Evolutionary conservation across 1,139 yeast species (phyloP), one percentile per base, ranked within the genome.

Genomic region (Torulaspora pretoriensis): DNA sequence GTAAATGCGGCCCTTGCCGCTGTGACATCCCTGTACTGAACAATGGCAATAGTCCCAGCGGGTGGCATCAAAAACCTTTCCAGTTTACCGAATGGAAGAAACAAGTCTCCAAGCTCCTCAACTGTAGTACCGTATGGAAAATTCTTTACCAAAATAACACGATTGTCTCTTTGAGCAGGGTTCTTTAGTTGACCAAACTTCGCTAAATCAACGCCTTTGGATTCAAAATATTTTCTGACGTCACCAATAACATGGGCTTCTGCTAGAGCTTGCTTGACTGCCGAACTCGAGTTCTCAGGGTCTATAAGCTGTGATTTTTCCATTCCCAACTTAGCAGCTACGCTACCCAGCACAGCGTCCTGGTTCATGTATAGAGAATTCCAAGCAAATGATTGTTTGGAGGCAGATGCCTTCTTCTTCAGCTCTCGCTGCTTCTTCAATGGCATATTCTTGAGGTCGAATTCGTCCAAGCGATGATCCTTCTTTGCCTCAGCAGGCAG

Each of bases 211-310:
- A 94, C 87, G 17, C 96, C 96, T 61, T 82, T 83, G 16, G 72
- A 68, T 63, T 88, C 95, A 64, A 92, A 92, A 66, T 80, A 92
- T 55, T 80, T 80, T 59, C 96, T 79, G 10, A 92, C 96, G 64
- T 85, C 94, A 37, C 92, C 94, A 60, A 92, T 83, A 17, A 90
- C 96, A 61, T 89, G 92, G 1, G 97, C 95, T 69, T 92, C 99
- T 0, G 99, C 98, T 52, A 92, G 75, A 0, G 98, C 97, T 66
- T 90, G 97, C 61, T 89, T 88, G n/a, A 92, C 97, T 1, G 96
- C 97, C 41, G 96, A 85, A 53, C 76, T 82, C 4, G 96, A 77
- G 54, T 82, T 85, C 56, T 87, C 84, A 1, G 96, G 95, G 64
- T 92, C 94, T 49, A 92, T 77, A 59, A 92, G 75, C 50, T 88